Conservation (phyloP, 306 rosid genomes). For the Purshia tridentata region DNA sequence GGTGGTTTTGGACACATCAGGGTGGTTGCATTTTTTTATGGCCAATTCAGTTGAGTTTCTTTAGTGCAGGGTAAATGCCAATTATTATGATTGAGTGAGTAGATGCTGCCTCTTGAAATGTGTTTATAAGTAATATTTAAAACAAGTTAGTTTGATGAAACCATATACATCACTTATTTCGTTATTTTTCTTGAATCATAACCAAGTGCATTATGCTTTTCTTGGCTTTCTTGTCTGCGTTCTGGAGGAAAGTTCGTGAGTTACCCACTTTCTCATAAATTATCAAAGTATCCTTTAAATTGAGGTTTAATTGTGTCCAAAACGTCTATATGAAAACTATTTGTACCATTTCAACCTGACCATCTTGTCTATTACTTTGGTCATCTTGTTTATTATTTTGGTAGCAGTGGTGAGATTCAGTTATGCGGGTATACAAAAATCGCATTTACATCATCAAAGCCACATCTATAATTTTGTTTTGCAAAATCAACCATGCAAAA, state of each 20-base stretch:
- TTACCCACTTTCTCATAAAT: neutral
- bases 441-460: neutral
- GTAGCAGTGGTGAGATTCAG: too few relatives aligned
- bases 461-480: neutral
- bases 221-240: neutral
- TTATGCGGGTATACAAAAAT: neutral
- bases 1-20: neutral
- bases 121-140: neutral
- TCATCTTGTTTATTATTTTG: too few relatives aligned
- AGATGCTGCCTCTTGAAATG: neutral
- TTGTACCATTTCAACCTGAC: too few relatives aligned
- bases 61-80: neutral
- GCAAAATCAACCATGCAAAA: neutral
- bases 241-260: neutral
- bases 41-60: slow-evolving; percentile 7
- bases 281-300: neutral
- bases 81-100: neutral
- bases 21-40: neutral
- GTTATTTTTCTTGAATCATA: neutral
- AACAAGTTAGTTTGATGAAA: neutral
- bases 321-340: too few relatives aligned
- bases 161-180: neutral
- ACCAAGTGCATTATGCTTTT: neutral
- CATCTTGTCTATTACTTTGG: too few relatives aligned
- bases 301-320: too few relatives aligned